Base-by-base conservation (phyloP, 257 asterid genomes). In the Ilex asprella region DNA sequence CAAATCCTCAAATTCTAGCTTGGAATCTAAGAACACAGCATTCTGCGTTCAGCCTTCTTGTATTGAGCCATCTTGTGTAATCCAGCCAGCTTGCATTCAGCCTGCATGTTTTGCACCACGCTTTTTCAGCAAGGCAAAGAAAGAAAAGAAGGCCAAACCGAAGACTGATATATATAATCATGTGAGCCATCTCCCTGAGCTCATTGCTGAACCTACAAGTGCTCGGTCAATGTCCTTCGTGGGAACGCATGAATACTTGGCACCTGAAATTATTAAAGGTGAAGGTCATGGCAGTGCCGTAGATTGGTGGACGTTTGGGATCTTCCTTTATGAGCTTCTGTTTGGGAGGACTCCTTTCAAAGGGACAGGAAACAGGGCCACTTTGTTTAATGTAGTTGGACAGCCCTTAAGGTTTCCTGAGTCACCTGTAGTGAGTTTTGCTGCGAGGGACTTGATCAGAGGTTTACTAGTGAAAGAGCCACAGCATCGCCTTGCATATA, bases 281-380 rank as follows among this genome's bases (percentile, higher is more conserved):
- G 89, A 80, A 78, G 89, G 89, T 41, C 89, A 83, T 29, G 89
- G 89, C 7, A 83, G 89, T 62, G 89, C 89, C 16, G 89, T 83
- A 31, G 89, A 83, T 65, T 83, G 89, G 89, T 83, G 89, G 89
- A 83, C 86, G 32, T 80, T 83, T 32, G 89, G 89, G 52, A 74
- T 83, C 21, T 83, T 83, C 70, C 76, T 83, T 7, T 80, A 80
- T 9, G 89, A 83, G 63, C 84, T 83, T 11, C 72, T 83, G 70
- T 83, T 80, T 41, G 89, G 89, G 39, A 75, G 70, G 61, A 83
- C 89, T 12, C 89, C 89, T 13, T 83, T 83, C 61, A 83, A 83
- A 66, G 89, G 89, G 21, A 67, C 74, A 10, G 89, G 86, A 47
- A 83, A 80, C 57, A 66, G 86, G 51, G 89, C 89, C 6, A 83